Base-by-base conservation (phyloP, 2,329 filamentous ascomycete genomes). In the Hypoxylon sp. region DNA sequence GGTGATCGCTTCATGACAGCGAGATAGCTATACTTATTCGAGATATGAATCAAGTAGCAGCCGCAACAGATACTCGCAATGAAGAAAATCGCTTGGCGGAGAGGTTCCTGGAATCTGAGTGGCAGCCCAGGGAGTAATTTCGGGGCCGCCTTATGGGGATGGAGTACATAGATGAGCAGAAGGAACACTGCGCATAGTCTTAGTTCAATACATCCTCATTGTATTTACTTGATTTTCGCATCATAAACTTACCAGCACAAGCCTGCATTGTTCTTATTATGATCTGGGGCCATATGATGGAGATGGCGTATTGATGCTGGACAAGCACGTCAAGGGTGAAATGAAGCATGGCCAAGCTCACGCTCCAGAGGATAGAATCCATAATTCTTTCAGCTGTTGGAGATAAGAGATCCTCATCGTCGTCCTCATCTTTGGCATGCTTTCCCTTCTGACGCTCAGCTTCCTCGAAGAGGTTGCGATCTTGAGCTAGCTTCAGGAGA, bases 1-100 rank as follows among this genome's bases (percentile, higher is more conserved):
- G 96, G 96, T 0, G 94, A 92, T 70, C 89, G 90, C 82, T 97
- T 97, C 93, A 98, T 94, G 19, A 97, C 90, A 6, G 92, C 92
- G 73, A 97, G 89, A 75, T 98, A 98, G 3, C 91, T 89, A 71
- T 90, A 88, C 31, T 84, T 86, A 75, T 98, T 98, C 27, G 92
- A 93, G 58, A 94, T 89, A 72, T 92, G 85, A 53, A 98, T 90
- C 69, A 98, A 83, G 79, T 93, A 94, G 80, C 90, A 93, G 1
- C 96, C 96, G 0, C 88, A 83, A 8, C 76, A 78, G 6, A 91
- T 79, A 71, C 91, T 89, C 24, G 85, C 82, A 15, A 75, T 76
- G 67, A 93, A 86, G 82, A 95, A 96, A 57, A 92, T 79, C 15
- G 80, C 63, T 71, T 91, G 88, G 42, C 86, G 85, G 35, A 88